Evolutionary conservation across 352 stramenopile species (phyloP).

Genomic region (Phytophthora ohioensis): DNA sequence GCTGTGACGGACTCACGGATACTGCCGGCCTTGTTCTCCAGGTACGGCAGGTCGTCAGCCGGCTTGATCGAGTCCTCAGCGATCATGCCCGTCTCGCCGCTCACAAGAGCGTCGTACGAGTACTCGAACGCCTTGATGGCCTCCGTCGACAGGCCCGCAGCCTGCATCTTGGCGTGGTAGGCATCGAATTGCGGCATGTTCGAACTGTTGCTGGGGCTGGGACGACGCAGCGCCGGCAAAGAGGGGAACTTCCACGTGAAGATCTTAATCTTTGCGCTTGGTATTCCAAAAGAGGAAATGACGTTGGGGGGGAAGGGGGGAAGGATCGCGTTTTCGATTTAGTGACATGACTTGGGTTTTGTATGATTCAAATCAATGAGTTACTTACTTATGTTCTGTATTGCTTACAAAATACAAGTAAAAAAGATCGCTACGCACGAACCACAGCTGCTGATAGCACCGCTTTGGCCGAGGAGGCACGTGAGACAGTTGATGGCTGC

Average conservation of each 20-base stretch:
- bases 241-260: conserved; percentile 41
- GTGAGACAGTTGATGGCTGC: conserved; percentile 12
- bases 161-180: conserved; percentile 97
- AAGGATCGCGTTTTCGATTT: conserved; percentile 31
- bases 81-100: conserved; percentile 97
- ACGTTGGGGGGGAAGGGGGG: conserved; percentile 2
- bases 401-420: conserved; percentile 19
- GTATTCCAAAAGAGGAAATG: conserved; percentile 46
- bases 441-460: conserved; percentile 12
- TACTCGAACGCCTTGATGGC: conserved; percentile 98
- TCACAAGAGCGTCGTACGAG: conserved; percentile 96
- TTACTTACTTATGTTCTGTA: conserved; percentile 4
- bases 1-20: conserved; percentile 82
- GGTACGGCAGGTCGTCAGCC: conserved; percentile 79
- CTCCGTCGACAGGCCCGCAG: conserved; percentile 93
- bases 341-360: conserved; percentile 23
- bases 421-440: conserved; percentile 23
- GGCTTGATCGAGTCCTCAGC: conserved; percentile 94
- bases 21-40: conserved; percentile 78
- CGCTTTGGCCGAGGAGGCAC: neutral
- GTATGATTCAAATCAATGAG: conserved; percentile 21
- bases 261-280: conserved; percentile 55
- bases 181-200: conserved; percentile 74
- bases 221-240: conserved; percentile 41
- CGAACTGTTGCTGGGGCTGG: conserved; percentile 36